Conservation (phyloP, 768 basidiomycete species). For the Sutorius australiensis region DNA sequence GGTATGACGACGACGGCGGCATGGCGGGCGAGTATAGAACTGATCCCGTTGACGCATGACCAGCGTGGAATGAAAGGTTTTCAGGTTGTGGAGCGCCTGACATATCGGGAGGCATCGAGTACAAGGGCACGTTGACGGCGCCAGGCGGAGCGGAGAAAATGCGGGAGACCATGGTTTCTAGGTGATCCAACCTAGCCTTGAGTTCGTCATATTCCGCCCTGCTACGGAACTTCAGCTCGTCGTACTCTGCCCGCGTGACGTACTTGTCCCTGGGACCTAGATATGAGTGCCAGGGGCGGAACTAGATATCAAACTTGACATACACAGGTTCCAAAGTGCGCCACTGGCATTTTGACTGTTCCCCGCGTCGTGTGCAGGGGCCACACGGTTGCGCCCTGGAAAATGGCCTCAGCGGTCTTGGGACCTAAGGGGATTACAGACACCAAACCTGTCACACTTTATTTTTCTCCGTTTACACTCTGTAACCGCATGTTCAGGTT, state of each 20-base stretch:
- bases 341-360: conserved; percentile 81
- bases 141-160: conserved; percentile 28
- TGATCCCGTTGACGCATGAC: conserved; percentile 26
- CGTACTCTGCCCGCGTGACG: conserved; percentile 72
- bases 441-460: conserved; percentile 74
- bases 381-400: conserved; percentile 74
- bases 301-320: conserved; percentile 28
- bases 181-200: conserved; percentile 56
- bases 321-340: conserved; percentile 78
- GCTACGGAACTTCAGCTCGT: conserved; percentile 60
- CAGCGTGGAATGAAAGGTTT: conserved; percentile 25
- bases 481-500: conserved; percentile 28
- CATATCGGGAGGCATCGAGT: conserved; percentile 30
- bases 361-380: conserved; percentile 75
- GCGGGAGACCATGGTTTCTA: conserved; percentile 53
- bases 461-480: conserved; percentile 88
- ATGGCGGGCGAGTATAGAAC: conserved; percentile 23
- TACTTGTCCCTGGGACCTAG: conserved; percentile 62
- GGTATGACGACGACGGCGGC: conserved; percentile 24
- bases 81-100: conserved; percentile 27
- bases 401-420: conserved; percentile 21
- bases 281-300: conserved; percentile 9
- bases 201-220: conserved; percentile 48
- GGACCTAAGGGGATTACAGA: conserved; percentile 8
- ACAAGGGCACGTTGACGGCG: conserved; percentile 29